Conservation (phyloP, 2,329 filamentous ascomycete species). For the Trichoderma endophyticum region DNA sequence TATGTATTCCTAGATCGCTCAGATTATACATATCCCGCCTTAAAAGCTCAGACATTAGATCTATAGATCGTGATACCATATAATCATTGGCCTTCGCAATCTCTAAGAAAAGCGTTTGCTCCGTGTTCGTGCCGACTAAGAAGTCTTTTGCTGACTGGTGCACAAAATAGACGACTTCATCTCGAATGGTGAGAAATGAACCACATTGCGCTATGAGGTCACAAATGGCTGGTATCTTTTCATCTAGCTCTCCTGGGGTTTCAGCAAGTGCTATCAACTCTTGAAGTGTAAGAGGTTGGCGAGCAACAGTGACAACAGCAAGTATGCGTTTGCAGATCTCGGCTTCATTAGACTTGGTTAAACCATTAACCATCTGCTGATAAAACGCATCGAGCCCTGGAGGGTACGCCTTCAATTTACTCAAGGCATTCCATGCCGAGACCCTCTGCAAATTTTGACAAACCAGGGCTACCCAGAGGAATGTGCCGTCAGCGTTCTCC, state of each 20-base stretch:
- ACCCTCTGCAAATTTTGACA: constrained; percentile 20
- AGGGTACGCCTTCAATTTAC: constrained; percentile 29
- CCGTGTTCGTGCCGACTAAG: constrained; percentile 26
- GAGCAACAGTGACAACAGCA: constrained; percentile 27
- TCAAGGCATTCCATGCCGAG: constrained; percentile 17
- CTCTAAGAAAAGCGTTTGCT: constrained; percentile 30
- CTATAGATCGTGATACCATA: background rate
- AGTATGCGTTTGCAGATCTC: constrained; percentile 36
- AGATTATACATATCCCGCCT: background rate
- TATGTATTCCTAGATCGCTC: background rate
- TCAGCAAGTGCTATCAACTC: constrained; percentile 26
- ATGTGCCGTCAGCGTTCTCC: constrained; percentile 36
- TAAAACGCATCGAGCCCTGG: constrained; percentile 37
- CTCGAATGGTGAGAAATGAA: constrained; percentile 38
- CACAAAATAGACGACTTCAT: constrained; percentile 35
- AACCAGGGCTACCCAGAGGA: constrained; percentile 27
- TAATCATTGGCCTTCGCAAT: background rate
- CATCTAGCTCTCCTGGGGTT: background rate
- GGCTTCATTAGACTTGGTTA: constrained; percentile 24
- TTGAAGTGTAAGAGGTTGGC: constrained; percentile 35
- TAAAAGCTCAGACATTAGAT: background rate
- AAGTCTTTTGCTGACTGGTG: constrained; percentile 46
- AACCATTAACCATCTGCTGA: constrained; percentile 35
- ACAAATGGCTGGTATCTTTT: constrained; percentile 20
- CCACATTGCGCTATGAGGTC: constrained; percentile 35